Conservation (phyloP, 1,284 basidiomycete genomes). For the Cutaneotrichosporon dermatis region DNA sequence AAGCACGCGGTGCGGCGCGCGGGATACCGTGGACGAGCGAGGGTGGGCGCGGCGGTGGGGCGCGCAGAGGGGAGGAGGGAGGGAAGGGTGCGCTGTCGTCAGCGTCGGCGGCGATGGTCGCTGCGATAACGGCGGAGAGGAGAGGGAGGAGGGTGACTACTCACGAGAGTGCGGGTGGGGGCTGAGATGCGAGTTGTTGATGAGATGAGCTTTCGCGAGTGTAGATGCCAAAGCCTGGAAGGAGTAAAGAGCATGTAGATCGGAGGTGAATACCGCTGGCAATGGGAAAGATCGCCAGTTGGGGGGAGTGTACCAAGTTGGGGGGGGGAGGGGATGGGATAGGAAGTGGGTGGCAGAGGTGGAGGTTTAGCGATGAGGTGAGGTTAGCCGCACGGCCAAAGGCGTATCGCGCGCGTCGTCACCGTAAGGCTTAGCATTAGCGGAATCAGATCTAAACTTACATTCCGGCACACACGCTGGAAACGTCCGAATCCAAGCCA, state of each 20-base stretch:
- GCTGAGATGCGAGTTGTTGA: not conserved
- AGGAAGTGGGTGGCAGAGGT: not conserved
- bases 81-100: not conserved
- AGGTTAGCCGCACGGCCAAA: not conserved
- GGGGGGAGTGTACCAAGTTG: too few species aligned
- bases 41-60: not conserved
- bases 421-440: too few species aligned
- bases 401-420: not conserved
- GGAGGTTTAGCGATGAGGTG: not conserved
- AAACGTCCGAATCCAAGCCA: too few species aligned
- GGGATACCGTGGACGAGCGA: not conserved
- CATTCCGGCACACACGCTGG: too few species aligned
- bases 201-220: not conserved
- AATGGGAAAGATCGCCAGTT: too few species aligned
- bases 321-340: not conserved
- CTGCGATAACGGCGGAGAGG: not conserved
- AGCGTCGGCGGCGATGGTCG: too few species aligned
- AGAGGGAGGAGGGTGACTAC: not conserved
- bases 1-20: slow-evolving; percentile 15
- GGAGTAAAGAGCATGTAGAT: slow-evolving; percentile 6
- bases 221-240: slow-evolving; percentile 6
- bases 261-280: too few species aligned
- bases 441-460: too few species aligned
- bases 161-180: not conserved
- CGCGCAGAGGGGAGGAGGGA: not conserved